phyloP scores from a whole-genome alignment of 2,329 filamentous ascomycete species.

The Herpotrichia juniperi region DNA sequence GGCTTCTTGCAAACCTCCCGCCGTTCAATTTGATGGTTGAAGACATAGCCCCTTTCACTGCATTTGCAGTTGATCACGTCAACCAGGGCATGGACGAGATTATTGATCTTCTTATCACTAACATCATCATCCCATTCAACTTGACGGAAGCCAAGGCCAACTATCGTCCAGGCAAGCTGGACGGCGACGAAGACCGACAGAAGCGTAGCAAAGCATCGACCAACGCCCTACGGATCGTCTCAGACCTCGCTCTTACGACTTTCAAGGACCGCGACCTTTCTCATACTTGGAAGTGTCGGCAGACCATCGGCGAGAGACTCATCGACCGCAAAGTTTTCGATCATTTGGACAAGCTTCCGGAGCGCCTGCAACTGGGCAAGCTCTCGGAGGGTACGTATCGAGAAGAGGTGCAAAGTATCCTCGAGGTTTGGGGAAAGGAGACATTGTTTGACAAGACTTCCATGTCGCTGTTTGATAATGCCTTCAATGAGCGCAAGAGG shows the following conservation, averaged over 20 bases:
- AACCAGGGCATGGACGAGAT: conserved; percentile 87
- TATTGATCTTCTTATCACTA: conserved; percentile 84
- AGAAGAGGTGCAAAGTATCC: conserved; percentile 38
- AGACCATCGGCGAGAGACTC: conserved; percentile 77
- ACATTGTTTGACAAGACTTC: conserved; percentile 38
- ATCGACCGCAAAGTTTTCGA: conserved; percentile 74
- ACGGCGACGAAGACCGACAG: conserved; percentile 26
- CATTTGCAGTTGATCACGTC: conserved; percentile 88
- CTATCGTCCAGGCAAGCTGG: conserved; percentile 21
- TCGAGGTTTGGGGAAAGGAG: conserved; percentile 42
- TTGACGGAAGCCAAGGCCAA: conserved; percentile 73
- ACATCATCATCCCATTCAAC: conserved; percentile 78
- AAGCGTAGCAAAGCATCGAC: conserved; percentile 5
- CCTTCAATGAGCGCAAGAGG: conserved; percentile 46
- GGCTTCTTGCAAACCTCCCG: conserved; percentile 82
- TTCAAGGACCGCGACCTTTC: conserved; percentile 27
- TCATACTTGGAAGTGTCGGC: conserved; percentile 75
- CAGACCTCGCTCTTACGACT: conserved; percentile 76
- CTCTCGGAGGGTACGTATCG: conserved; percentile 68
- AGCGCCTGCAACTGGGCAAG: conserved; percentile 77
- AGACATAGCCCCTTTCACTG: conserved; percentile 83
- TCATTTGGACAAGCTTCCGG: conserved; percentile 74
- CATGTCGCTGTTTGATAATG: conserved; percentile 29
- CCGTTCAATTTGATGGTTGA: conserved; percentile 76
- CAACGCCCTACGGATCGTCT: conserved; percentile 76